Evolutionary conservation across 352 stramenopile genomes (phyloP), one percentile per base, ranked within the genome.

Genomic region (Aphanomyces invadans): DNA sequence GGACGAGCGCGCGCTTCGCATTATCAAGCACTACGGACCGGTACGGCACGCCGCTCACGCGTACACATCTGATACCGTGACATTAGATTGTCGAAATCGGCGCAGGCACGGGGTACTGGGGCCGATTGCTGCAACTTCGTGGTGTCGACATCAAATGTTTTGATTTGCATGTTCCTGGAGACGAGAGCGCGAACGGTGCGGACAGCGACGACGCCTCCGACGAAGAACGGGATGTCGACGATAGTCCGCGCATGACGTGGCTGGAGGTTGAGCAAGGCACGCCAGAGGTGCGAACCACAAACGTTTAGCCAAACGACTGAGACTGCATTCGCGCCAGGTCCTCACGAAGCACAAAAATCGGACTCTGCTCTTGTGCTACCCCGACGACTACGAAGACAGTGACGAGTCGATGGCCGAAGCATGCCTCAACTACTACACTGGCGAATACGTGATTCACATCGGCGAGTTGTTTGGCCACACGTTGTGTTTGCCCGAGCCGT

Each of bases 321-420:
- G n/a, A n/a, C n/a, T n/a, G n/a, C n/a, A n/a, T n/a, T n/a, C n/a
- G n/a, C 12, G n/a, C 15, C 36, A 90, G 81, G 78, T 79, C 42
- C 76, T 93, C 26, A 78, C 73, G 52, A 80, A 88, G 52, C 79
- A 94, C 71, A 78, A 87, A 2, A 81, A 90, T 32, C 83, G 88
- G 38, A 78, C 89, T 46, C 74, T 98, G 9, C 96, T 98, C 52
- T 70, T 98, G 42, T 98, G 92, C 70, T 98, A 97, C 74, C 90
- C 91, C 2, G 92, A 98, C 69, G 91, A 97, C 71, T 92, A 90
- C 55, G 85, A 94, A 60, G 79, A 90, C 62, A 90, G 82, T 60
- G 76, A 80, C 9, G 79, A 91, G 61, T 96, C 90, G 3, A 94
- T 98, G 87, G 90, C 86, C 38, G 74, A 93, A 70, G 72, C 89